Conservation (phyloP, 2,329 filamentous ascomycete genomes). For the Aphanocladium album region DNA sequence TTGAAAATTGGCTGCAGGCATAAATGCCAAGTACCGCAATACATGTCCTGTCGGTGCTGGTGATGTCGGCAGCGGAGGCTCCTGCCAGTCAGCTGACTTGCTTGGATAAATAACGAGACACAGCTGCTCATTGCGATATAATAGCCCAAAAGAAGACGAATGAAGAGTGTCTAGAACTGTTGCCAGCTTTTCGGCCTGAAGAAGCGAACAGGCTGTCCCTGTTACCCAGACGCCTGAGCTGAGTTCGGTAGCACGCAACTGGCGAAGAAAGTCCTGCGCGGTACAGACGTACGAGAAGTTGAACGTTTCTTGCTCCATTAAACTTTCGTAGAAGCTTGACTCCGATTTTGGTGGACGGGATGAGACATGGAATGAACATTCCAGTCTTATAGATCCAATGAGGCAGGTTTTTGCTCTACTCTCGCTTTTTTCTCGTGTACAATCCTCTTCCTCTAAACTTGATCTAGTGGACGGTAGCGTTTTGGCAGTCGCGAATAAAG, state of each 20-base stretch:
- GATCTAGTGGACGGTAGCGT: neutral
- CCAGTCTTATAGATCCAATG: neutral
- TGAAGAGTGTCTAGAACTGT: conserved; percentile 30
- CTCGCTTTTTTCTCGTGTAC: neutral
- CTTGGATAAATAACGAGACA: conserved; percentile 37
- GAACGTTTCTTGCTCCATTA: conserved; percentile 22
- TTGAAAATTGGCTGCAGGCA: neutral
- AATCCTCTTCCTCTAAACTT: neutral
- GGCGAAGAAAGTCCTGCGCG: conserved; percentile 24
- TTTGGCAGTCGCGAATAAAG: neutral
- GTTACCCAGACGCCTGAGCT: conserved; percentile 17
- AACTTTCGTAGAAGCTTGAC: conserved; percentile 7
- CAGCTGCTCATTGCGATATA: conserved; percentile 26
- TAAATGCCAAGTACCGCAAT: neutral
- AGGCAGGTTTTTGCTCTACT: neutral
- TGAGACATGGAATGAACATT: neutral
- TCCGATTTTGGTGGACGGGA: neutral
- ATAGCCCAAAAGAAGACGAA: conserved; percentile 30
- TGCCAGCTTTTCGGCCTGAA: conserved; percentile 19
- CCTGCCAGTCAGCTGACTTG: conserved; percentile 30
- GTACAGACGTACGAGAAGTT: conserved; percentile 32
- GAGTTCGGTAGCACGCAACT: conserved; percentile 17
- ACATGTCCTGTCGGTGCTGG: conserved; percentile 2
- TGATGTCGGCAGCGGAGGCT: neutral
- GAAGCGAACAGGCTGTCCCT: conserved; percentile 13